phyloP scores from a whole-genome alignment of 805 yeast genomes.

The Ogataea chonburiensis region DNA sequence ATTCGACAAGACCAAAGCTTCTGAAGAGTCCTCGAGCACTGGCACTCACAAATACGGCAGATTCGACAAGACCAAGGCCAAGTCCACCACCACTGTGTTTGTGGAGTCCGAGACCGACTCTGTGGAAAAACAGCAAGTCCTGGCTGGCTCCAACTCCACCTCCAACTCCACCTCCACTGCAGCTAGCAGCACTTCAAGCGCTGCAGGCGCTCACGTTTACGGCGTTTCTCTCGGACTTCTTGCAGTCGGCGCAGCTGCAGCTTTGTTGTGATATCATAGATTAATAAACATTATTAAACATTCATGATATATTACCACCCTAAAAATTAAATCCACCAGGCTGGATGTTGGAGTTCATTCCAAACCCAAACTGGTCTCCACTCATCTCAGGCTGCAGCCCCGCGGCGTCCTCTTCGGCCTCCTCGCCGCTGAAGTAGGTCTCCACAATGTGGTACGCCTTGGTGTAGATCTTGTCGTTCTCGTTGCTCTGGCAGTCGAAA shows the following conservation, averaged over 20 bases:
- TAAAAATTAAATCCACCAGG: constrained; percentile 50
- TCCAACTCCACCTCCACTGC: constrained; percentile 19
- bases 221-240: constrained; percentile 22
- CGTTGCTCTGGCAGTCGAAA: constrained; percentile 86
- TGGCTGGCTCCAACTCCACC: constrained; percentile 26
- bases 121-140: constrained; percentile 18
- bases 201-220: constrained; percentile 25
- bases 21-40: constrained; percentile 31
- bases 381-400: constrained; percentile 69
- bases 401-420: constrained; percentile 59
- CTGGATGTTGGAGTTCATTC: constrained; percentile 53
- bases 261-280: constrained; percentile 17
- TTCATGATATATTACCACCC: constrained; percentile 4
- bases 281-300: constrained; percentile 2
- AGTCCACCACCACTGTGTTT: constrained; percentile 40
- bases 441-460: constrained; percentile 90
- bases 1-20: constrained; percentile 46
- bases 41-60: constrained; percentile 48
- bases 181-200: constrained; percentile 19
- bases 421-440: constrained; percentile 87
- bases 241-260: constrained; percentile 23
- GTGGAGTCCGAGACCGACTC: constrained; percentile 18
- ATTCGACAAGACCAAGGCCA: constrained; percentile 47
- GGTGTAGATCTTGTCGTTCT: constrained; percentile 87
- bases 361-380: constrained; percentile 88